A percentile compares a stretch with the other conserved stretches of the same genome.
Conservation (phyloP, 169 alveolate genomes). For the Toxoplasma gondii region DNA sequence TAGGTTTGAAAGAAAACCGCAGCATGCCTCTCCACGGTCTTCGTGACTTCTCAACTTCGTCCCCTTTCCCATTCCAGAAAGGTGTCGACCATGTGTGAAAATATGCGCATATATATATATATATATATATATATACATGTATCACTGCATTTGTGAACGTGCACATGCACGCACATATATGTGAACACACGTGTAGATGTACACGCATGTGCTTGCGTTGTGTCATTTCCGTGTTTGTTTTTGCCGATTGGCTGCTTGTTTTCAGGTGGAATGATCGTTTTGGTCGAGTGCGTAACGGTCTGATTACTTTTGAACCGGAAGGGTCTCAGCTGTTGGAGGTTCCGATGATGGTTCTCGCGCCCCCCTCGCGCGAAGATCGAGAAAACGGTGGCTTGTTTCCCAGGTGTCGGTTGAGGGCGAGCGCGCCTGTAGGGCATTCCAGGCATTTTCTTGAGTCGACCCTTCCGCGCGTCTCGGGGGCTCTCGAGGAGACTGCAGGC, state of each 20-base stretch:
- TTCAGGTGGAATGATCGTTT: conserved; percentile 3
- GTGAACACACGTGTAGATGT: background rate
- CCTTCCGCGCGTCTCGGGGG: no score
- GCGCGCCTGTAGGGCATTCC: no score
- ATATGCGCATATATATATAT: background rate
- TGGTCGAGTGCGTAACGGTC: background rate
- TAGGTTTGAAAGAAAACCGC: no score
- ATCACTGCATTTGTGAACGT: background rate
- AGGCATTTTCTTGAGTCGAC: no score
- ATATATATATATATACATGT: no score
- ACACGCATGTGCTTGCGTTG: background rate
- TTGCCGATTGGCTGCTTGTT: background rate
- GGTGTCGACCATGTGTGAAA: background rate
- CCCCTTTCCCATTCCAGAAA: no score
- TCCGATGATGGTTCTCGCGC: background rate
- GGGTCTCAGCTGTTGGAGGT: background rate
- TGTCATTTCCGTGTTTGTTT: background rate
- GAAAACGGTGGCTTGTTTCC: no score
- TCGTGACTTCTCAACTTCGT: no score
- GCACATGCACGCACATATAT: background rate
- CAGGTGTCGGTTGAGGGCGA: no score
- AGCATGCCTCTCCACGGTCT: no score
- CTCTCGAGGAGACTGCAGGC: no score
- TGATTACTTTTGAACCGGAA: background rate
- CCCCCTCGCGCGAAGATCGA: background rate